Base-by-base conservation (phyloP, 805 yeast genomes). In the Ogataea pilisensis region DNA sequence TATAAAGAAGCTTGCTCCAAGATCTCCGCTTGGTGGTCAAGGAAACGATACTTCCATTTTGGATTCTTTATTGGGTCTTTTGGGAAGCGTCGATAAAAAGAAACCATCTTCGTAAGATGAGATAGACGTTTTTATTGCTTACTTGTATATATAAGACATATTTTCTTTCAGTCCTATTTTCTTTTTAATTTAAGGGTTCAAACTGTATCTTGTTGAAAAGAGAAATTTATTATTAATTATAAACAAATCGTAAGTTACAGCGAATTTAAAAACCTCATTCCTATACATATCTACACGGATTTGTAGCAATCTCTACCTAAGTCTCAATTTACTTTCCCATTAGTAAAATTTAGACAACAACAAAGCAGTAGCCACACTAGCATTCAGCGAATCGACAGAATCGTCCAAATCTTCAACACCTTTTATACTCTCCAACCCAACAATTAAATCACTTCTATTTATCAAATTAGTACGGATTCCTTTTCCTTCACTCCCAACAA, bases 281-380 rank as follows among this genome's bases (percentile, higher is more conserved):
- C 14, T 30, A 30, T 22, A 8, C 11, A 8, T 22, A 7, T 19
- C 12, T 32, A 14, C 21, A 32, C 16, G 21, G 13, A 32, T 21
- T 14, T 16, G 17, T 22, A 12, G 18, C 16, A 16, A 14, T 16
- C 21, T 25, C 14, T 27, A 13, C 8, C 11, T 6, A 24, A 11
- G 7, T 24, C 11, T 24, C 11, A 11, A 24, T 24, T 24, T 24
- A 7, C 34, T 18, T 22, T 17, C 14, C 27, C 24, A 37, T 27
- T 40, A 33, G 19, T 46, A 16, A 31, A 52, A 45, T 37, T 54
- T 57, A 6, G 53, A 54, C 7, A 87, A 64, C 36, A 89, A 56
- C 22, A 89, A 55, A 1, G 90, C 93, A 1, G 90, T 75, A 1
- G 97, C 96, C 8, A 89, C 96, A 56, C 93, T 85, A 25, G 87